A percentile compares a stretch with the other conserved stretches of the same genome.
These are phyloP conservation scores for Suhomyces prunicola DNA, from an alignment of 805 yeast genomes.

Conservation along the genomic window DNA sequence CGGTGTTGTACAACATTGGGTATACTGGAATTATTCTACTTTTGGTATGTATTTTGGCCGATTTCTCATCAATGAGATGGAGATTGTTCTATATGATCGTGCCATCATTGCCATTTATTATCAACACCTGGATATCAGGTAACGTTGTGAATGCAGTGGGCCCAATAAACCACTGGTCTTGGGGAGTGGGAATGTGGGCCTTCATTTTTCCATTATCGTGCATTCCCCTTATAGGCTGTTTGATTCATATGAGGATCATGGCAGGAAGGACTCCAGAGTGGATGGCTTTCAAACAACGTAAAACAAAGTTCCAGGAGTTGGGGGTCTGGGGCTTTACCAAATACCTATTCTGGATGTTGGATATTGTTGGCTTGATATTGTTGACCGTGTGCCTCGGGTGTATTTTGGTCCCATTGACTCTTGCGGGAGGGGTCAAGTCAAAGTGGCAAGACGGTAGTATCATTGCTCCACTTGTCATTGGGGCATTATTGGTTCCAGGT, in stretches of 20 bases:
- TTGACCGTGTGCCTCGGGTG: slow-evolving; percentile 31
- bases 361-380: slow-evolving; percentile 32
- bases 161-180: slow-evolving; percentile 12
- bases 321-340: slow-evolving; percentile 6
- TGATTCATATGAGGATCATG: slow-evolving; percentile 14
- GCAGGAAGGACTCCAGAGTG: slow-evolving; percentile 17
- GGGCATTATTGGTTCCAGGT: slow-evolving; percentile 14
- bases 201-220: slow-evolving; percentile 18
- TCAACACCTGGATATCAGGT: slow-evolving; percentile 21
- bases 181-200: slow-evolving; percentile 22
- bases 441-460: slow-evolving; percentile 14
- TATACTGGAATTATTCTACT: slow-evolving; percentile 16
- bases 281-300: slow-evolving; percentile 11
- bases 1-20: slow-evolving; percentile 22
- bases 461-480: slow-evolving; percentile 6
- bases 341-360: slow-evolving; percentile 29
- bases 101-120: slow-evolving; percentile 16
- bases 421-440: slow-evolving; percentile 22
- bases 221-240: slow-evolving; percentile 14
- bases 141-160: slow-evolving; percentile 13
- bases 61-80: slow-evolving; percentile 16
- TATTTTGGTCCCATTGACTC: slow-evolving; percentile 35
- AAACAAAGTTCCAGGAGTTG: slow-evolving; percentile 21
- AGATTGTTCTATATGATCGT: slow-evolving; percentile 15
- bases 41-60: slow-evolving; percentile 15